Base-by-base conservation (phyloP, 441 rosid species). In the Gossypium trilobum region DNA sequence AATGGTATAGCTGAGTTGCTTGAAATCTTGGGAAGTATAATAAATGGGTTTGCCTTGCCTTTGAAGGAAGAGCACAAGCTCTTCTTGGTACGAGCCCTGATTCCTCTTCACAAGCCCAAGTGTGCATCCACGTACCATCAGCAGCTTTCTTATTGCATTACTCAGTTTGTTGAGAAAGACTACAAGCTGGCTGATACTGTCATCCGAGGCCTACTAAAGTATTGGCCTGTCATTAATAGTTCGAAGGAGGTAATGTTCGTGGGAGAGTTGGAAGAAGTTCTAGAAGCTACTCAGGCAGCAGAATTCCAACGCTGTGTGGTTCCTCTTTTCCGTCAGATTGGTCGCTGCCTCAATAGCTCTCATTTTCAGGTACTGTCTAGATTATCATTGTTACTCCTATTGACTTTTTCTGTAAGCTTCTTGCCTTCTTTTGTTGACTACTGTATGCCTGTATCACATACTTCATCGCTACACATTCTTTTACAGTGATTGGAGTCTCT, bases 21-120 rank as follows among this genome's bases (percentile, higher is more conserved):
- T 50, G 92, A 90, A 85, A 88, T 90, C 31, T 77, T 90, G 20
- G 95, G 92, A 29, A 90, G 93, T 74, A 85, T 90, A 73, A 85
- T 88, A 72, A 88, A 88, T 52, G 95, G 92, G 66, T 91, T 91
- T 73, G 97, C 91, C 57, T 82, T 92, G 79, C 96, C 97, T 25
- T 81, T 91, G 79, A 91, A 91, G 87, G 97, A 91, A 82, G 97
- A 91, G 79, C 95, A 91, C 79, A 88, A 91, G 77, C 91, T 91
- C 23, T 90, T 90, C 80, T 86, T 90, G 39, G 84, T 88, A n/a
- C 83, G 96, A 27, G 91, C 86, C 6, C 77, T 92, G 87, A 90
- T 90, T 77, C 97, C 96, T 8, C 92, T 91, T 2, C 97, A 92
- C 87, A 90, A 88, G 81, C 94, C 93, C 44, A 92, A 86, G 80